Base-by-base conservation (phyloP, 1,139 yeast species). In the Blastobotrys capitulatus region DNA sequence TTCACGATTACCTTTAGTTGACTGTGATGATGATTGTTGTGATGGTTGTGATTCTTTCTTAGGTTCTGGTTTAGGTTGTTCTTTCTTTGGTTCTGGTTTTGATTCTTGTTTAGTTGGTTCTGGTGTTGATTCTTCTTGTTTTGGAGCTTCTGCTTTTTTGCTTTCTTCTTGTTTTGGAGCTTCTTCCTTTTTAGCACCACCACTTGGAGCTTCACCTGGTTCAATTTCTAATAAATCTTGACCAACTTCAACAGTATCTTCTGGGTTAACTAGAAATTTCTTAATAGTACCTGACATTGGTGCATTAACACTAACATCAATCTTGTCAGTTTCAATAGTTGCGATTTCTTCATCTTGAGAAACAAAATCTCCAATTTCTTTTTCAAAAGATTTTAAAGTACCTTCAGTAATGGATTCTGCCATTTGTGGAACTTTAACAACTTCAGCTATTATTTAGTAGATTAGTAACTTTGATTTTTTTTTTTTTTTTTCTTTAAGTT, bases 341-440 rank as follows among this genome's bases (percentile, higher is more conserved):
- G 98, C 98, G 61, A 92, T 77, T 59, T 88, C 82, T 72, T 92
- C 98, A 69, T 92, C 98, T 60, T 75, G 82, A 52, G 77, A 80
- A 51, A 94, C 95, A 63, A 73, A 89, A 57, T 92, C 97, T 58
- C 99, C 99, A 54, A 89, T 87, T 59, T 80, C 74, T 68, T 73
- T 73, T 60, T 80, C 77, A 71, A 80, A 89, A 49, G 88, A 83
- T 56, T 88, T 76, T 60, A 92, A 78, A 46, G 97, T 88, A 69
- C 99, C 99, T 71, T 92, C 99, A 46, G 97, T 88, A 66, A 92
- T 85, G 49, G 97, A 90, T 72, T 92, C 99, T 46, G 98, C 98
- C 97, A 92, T 89, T 59, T 88, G 95, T 47, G 99, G 99, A 36
- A 92, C 98, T 70, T 89, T 87, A 52, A 92, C 95, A 49, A 64